phyloP scores from a whole-genome alignment of 1,284 basidiomycete species.

The Bondarzewia mesenterica region DNA sequence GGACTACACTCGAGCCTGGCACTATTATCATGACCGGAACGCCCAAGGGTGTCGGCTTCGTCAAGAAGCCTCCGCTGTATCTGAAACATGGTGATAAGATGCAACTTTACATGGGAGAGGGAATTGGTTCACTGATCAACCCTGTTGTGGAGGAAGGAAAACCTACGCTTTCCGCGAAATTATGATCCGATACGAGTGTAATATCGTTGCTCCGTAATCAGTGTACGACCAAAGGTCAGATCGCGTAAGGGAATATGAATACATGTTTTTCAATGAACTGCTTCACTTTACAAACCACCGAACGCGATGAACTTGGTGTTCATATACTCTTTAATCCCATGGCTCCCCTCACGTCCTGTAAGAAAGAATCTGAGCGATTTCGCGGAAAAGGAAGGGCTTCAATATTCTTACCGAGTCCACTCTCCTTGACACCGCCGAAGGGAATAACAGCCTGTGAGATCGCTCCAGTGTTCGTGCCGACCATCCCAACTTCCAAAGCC shows the following conservation, averaged over 20 bases:
- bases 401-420: slow-evolving; percentile 53
- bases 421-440: slow-evolving; percentile 91
- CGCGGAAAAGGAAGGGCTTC: neutral
- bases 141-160: slow-evolving; percentile 58
- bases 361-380: slow-evolving; percentile 6
- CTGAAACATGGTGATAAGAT: slow-evolving; percentile 74
- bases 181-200: too few species aligned
- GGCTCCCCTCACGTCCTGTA: slow-evolving; percentile 66
- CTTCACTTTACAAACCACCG: slow-evolving; percentile 42
- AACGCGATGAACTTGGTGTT: slow-evolving; percentile 75
- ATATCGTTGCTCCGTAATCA: too few species aligned
- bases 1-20: slow-evolving; percentile 79
- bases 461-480: slow-evolving; percentile 80
- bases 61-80: slow-evolving; percentile 59
- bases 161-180: slow-evolving; percentile 2
- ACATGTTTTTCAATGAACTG: neutral
- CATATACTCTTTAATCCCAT: slow-evolving; percentile 83
- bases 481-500: slow-evolving; percentile 94
- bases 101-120: slow-evolving; percentile 53
- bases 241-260: too few species aligned
- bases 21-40: slow-evolving; percentile 78
- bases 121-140: slow-evolving; percentile 71
- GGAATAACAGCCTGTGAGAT: slow-evolving; percentile 80
- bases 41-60: slow-evolving; percentile 73
- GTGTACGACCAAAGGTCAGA: too few species aligned